A percentile compares a stretch with the other conserved stretches of the same genome.
Evolutionary conservation across 306 rosid genomes (phyloP).

Genomic region (Ammopiptanthus mongolicus): DNA sequence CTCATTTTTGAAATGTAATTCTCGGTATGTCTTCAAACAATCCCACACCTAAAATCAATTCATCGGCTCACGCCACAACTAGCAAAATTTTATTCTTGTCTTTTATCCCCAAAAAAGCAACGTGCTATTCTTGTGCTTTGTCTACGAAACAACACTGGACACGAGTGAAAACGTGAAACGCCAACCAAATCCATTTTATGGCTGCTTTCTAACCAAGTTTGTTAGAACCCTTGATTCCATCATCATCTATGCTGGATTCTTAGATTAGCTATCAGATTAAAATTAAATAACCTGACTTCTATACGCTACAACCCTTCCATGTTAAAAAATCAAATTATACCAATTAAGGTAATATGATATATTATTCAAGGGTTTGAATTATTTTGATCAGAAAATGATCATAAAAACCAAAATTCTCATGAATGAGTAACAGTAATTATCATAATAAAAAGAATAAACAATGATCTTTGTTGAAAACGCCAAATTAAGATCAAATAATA

Average conservation of each 20-base stretch:
- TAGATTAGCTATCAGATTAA: neutral
- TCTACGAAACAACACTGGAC: neutral
- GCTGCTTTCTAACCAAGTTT: neutral
- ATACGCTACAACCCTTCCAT: neutral
- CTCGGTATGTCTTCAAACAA: too few species aligned
- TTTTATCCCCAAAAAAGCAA: too few species aligned
- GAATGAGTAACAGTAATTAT: constrained; percentile 11
- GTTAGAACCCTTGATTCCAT: neutral
- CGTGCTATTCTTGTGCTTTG: neutral
- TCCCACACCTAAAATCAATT: too few species aligned
- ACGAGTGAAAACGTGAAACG: neutral
- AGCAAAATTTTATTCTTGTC: neutral
- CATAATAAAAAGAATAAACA: neutral
- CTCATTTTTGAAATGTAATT: too few species aligned
- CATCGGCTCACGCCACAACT: too few species aligned
- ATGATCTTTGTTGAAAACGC: neutral
- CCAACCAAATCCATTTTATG: constrained; percentile 7
- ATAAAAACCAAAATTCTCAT: constrained; percentile 6
- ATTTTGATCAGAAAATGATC: constrained; percentile 2
- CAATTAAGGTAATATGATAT: neutral
- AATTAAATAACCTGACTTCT: neutral
- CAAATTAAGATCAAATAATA: constrained; percentile 20
- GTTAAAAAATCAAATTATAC: neutral
- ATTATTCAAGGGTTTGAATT: constrained; percentile 5
- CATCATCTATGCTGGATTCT: neutral